Percentiles rank a stretch among this genome's conserved stretches.
Conservation (phyloP, 2,329 filamentous ascomycete species). For the Akanthomyces muscarius region DNA sequence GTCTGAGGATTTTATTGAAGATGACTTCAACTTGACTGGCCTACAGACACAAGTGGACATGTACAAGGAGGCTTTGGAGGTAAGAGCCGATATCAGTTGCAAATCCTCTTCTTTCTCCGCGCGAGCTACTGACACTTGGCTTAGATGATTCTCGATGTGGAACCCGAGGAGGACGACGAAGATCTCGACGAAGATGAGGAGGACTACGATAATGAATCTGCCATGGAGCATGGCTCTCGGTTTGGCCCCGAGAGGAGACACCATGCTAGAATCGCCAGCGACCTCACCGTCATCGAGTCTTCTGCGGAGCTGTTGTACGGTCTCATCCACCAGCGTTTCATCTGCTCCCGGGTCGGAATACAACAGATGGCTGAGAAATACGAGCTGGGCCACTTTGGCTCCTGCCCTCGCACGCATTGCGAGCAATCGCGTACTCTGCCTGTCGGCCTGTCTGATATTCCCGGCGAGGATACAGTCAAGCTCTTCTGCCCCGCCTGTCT, state of each 20-base stretch:
- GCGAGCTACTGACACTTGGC: background rate
- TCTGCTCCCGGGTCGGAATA: slow-evolving; percentile 92
- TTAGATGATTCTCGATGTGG: slow-evolving; percentile 95
- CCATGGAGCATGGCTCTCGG: slow-evolving; percentile 46
- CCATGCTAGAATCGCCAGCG: slow-evolving; percentile 79
- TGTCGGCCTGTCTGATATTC: slow-evolving; percentile 89
- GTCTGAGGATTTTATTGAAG: slow-evolving; percentile 97
- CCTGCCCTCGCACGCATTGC: slow-evolving; percentile 92
- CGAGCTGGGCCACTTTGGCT: slow-evolving; percentile 91
- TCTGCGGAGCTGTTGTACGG: slow-evolving; percentile 98
- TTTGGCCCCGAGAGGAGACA: slow-evolving; percentile 66
- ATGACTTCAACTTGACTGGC: slow-evolving; percentile 98
- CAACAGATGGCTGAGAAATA: slow-evolving; percentile 99
- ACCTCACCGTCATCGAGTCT: slow-evolving; percentile 92
- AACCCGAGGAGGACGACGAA: slow-evolving; percentile 90
- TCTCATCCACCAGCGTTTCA: slow-evolving; percentile 96
- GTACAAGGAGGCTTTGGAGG: slow-evolving; percentile 97
- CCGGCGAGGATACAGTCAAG: slow-evolving; percentile 96
- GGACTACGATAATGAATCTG: slow-evolving; percentile 68
- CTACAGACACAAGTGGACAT: slow-evolving; percentile 93
- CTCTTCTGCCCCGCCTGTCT: slow-evolving; percentile 95
- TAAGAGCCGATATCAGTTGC: slow-evolving; percentile 28
- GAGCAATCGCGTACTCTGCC: slow-evolving; percentile 85
- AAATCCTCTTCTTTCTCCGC: background rate
- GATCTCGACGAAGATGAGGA: slow-evolving; percentile 77